Evolutionary conservation across 768 basidiomycete genomes (phyloP), one percentile per base, ranked within the genome.

Genomic region (Mycena belliarum): DNA sequence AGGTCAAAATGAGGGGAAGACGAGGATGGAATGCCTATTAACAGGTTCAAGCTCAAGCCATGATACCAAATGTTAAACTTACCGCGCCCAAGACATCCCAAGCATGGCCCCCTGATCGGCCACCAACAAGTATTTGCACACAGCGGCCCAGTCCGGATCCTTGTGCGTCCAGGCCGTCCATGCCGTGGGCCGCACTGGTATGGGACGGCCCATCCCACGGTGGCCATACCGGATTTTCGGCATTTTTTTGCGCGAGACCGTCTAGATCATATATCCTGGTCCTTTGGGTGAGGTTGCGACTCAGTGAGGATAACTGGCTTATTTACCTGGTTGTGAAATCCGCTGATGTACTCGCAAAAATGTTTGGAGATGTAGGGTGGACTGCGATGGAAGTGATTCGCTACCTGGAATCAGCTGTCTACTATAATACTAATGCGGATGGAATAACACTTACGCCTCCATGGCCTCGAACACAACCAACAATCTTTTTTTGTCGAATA

Each of bases 401-500:
- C 81, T n/a, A n/a, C n/a, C n/a, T n/a, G n/a, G n/a, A n/a, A n/a
- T n/a, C n/a, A n/a, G n/a, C n/a, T n/a, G n/a, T n/a, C n/a, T n/a
- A n/a, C n/a, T n/a, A n/a, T n/a, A n/a, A n/a, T n/a, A n/a, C n/a
- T n/a, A n/a, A n/a, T n/a, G n/a, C n/a, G n/a, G n/a, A n/a, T n/a
- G n/a, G n/a, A n/a, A n/a, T n/a, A n/a, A n/a, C n/a, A n/a, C 84
- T 73, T 72, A 89, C 89, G 35, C 85, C 87, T 21, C 89, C 89
- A 67, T 91, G 89, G 3, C 88, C 89, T 37, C 86, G 81, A 38
- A 88, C 72, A 59, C 72, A 75, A 8, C 85, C 79, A 3, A 79
- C 55, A 6, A 85, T 58, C 4, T 67, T 65, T 38, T 73, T 72
- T 20, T 66, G 70, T 49, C 70, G 70, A 11, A 80, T 71, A 61